Evolutionary conservation across 2,329 filamentous ascomycete species (phyloP).

Genomic region (Exophiala alcalophila): DNA sequence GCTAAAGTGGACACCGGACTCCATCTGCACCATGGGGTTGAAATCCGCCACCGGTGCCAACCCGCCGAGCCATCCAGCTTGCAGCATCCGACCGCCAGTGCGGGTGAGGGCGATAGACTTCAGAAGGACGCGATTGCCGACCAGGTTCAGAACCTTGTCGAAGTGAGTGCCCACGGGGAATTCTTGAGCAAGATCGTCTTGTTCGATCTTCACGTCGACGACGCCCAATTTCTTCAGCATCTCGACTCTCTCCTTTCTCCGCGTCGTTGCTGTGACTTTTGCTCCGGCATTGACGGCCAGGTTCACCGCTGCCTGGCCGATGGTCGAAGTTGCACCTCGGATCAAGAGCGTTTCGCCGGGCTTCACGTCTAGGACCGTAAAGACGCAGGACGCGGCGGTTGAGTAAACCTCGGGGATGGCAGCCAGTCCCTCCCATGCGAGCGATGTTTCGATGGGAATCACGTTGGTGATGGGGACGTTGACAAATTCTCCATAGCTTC

Average conservation of each 20-base stretch:
- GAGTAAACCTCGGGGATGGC: constrained; percentile 43
- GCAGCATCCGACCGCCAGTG: constrained; percentile 38
- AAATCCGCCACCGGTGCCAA: constrained; percentile 41
- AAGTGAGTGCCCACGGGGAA: constrained; percentile 31
- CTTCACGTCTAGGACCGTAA: constrained; percentile 38
- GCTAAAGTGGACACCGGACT: constrained; percentile 46
- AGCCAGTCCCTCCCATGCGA: constrained; percentile 42
- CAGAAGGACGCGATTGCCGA: constrained; percentile 41
- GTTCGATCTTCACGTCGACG: constrained; percentile 32
- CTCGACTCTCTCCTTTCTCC: constrained; percentile 33
- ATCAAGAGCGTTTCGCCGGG: constrained; percentile 39
- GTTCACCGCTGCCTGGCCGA: constrained; percentile 43
- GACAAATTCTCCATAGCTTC: constrained; percentile 43
- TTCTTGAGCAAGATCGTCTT: constrained; percentile 23
- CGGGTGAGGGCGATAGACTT: constrained; percentile 40
- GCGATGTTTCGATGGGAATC: constrained; percentile 29
- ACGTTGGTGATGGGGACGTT: constrained; percentile 38
- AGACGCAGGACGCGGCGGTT: constrained; percentile 42
- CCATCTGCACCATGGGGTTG: constrained; percentile 47
- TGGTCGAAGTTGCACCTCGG: constrained; percentile 42
- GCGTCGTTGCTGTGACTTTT: constrained; percentile 41
- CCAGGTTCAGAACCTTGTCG: constrained; percentile 41
- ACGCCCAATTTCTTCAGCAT: constrained; percentile 35
- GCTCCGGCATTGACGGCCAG: constrained; percentile 39
- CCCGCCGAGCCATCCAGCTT: constrained; percentile 44